These are phyloP conservation scores for Aspergillus funiculosus DNA, from an alignment of 495 filamentous ascomycete genomes.

Conservation along the genomic window DNA sequence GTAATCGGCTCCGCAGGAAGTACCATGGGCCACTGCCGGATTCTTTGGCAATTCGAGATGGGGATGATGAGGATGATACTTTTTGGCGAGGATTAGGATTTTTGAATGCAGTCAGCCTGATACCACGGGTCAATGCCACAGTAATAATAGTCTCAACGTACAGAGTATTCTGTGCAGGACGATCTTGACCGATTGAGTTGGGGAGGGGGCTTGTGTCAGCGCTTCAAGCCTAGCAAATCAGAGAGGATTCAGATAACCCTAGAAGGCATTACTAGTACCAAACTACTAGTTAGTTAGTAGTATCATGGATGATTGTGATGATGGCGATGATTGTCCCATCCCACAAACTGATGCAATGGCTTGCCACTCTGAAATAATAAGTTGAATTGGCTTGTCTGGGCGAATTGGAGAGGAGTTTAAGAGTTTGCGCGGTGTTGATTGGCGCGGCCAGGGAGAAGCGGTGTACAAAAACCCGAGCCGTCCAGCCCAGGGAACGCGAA, in stretches of 20 bases:
- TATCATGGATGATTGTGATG: constrained; percentile 2
- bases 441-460: constrained; percentile 16
- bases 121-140: constrained; percentile 7
- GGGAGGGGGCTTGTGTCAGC: constrained; percentile 3
- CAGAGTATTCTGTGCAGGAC: not conserved
- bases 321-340: constrained; percentile 14
- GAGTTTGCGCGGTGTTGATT: constrained; percentile 10
- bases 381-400: too few relatives aligned
- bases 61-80: not conserved
- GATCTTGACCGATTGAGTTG: not conserved
- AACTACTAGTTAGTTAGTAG: too few relatives aligned
- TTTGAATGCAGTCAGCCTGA: constrained; percentile 5
- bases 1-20: not conserved
- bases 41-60: not conserved
- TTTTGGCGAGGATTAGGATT: not conserved
- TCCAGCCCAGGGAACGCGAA: not conserved
- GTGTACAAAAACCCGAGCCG: constrained; percentile 10
- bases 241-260: not conserved
- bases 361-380: constrained; percentile 8
- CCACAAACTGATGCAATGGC: constrained; percentile 15
- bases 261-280: too few relatives aligned
- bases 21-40: constrained; percentile 7
- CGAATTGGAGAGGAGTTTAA: constrained; percentile 3
- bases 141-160: not conserved
- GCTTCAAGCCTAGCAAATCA: constrained; percentile 9